Evolutionary conservation across 345 rosid genomes (phyloP).

Genomic region (Acer campestre): DNA sequence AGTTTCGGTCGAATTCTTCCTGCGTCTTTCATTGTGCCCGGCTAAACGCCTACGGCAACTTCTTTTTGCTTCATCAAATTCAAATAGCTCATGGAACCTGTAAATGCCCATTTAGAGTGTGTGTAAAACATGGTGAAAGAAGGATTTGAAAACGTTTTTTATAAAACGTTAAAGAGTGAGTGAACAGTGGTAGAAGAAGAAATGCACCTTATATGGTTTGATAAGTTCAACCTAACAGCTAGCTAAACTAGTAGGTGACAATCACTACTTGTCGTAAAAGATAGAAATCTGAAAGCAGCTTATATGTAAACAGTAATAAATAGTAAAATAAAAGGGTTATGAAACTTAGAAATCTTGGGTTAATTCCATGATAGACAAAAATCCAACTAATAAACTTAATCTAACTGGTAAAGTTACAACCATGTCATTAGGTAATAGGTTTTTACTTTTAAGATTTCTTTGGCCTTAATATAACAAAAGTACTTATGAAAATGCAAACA

Average conservation of each 20-base stretch:
- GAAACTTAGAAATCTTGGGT: neutral
- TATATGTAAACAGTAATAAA: no score
- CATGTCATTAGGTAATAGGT: neutral
- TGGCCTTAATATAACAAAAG: neutral
- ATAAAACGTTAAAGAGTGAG: neutral
- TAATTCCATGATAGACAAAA: neutral
- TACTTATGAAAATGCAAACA: neutral
- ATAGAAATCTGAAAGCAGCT: neutral
- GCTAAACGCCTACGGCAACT: slow-evolving; percentile 80
- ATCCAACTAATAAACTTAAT: neutral
- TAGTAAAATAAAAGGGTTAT: neutral
- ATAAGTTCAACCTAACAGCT: neutral
- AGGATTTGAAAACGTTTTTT: neutral
- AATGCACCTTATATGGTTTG: neutral
- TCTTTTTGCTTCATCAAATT: slow-evolving; percentile 83
- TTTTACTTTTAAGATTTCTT: neutral
- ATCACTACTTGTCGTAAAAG: neutral
- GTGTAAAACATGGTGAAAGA: neutral
- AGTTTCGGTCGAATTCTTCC: slow-evolving; percentile 62
- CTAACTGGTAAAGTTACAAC: neutral
- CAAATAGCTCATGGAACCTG: slow-evolving; percentile 67
- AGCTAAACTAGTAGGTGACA: neutral
- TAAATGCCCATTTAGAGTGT: neutral
- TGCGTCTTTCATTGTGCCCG: slow-evolving; percentile 82
- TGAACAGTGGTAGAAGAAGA: neutral